These are phyloP conservation scores for Helicocarpus griseus DNA, from an alignment of 2,329 filamentous ascomycete species.

Conservation along the genomic window DNA sequence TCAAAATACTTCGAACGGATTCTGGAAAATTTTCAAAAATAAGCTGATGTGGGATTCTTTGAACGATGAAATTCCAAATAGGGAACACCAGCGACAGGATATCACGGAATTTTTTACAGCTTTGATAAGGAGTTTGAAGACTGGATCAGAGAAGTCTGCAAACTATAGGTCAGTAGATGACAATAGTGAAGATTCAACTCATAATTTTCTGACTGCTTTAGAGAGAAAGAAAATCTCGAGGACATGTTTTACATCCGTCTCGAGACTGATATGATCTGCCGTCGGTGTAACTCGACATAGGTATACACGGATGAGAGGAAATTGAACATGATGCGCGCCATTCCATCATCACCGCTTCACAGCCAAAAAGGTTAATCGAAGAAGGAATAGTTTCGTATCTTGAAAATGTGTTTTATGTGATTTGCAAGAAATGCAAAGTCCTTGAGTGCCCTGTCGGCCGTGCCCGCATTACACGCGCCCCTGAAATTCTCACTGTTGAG, in stretches of 20 bases:
- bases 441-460: neutral
- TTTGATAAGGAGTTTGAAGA: conserved; percentile 4
- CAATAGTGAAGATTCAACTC: neutral
- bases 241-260: neutral
- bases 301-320: neutral
- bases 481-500: conserved; percentile 11
- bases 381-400: neutral
- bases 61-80: no score
- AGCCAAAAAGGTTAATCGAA: neutral
- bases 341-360: neutral
- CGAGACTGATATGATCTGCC: neutral
- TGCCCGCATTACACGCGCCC: conserved; percentile 8
- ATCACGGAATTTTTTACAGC: conserved; percentile 6
- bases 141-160: neutral
- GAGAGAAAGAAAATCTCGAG: neutral
- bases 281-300: neutral
- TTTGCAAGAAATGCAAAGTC: neutral
- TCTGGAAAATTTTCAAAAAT: neutral
- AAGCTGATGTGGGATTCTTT: no score
- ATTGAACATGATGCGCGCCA: neutral
- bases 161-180: neutral
- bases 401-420: neutral
- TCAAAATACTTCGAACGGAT: neutral
- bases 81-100: conserved; percentile 7
- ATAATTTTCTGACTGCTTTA: neutral